These are phyloP conservation scores for Hansenula lynferdii DNA, from an alignment of 1,139 yeast genomes.

Conservation along the genomic window DNA sequence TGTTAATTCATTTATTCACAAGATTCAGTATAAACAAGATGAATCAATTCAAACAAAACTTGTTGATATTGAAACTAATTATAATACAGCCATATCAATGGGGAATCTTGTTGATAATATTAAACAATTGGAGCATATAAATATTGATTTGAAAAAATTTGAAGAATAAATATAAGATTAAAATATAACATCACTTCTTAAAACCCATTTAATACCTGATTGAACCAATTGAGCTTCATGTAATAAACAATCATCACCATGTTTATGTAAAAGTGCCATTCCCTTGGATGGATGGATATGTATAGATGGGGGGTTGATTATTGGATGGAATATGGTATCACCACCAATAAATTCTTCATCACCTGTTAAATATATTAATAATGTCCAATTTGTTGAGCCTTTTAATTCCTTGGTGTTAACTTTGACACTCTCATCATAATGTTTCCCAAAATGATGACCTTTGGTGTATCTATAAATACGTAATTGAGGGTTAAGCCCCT, in stretches of 20 bases:
- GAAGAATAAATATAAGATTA: background rate
- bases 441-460: constrained; percentile 61
- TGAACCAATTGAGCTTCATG: constrained; percentile 56
- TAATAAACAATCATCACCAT: constrained; percentile 59
- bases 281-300: constrained; percentile 48
- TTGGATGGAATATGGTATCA: constrained; percentile 49
- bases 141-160: constrained; percentile 7
- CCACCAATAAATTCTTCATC: constrained; percentile 54
- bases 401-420: constrained; percentile 25
- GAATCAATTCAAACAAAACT: constrained; percentile 10
- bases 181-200: constrained; percentile 55
- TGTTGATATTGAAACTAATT: constrained; percentile 18
- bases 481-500: constrained; percentile 53
- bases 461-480: constrained; percentile 50
- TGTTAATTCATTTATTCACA: constrained; percentile 15
- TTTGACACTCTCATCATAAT: constrained; percentile 55
- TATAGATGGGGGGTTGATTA: constrained; percentile 15
- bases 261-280: constrained; percentile 59
- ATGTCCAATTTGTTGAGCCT: constrained; percentile 55
- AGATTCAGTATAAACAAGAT: constrained; percentile 16
- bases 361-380: constrained; percentile 55
- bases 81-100: constrained; percentile 12
- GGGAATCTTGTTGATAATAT: constrained; percentile 10
- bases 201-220: constrained; percentile 58
- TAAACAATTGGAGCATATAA: constrained; percentile 2